Conservation (phyloP, 192 early-diverging fungal genomes). For the Entomortierella chlamydospora region DNA sequence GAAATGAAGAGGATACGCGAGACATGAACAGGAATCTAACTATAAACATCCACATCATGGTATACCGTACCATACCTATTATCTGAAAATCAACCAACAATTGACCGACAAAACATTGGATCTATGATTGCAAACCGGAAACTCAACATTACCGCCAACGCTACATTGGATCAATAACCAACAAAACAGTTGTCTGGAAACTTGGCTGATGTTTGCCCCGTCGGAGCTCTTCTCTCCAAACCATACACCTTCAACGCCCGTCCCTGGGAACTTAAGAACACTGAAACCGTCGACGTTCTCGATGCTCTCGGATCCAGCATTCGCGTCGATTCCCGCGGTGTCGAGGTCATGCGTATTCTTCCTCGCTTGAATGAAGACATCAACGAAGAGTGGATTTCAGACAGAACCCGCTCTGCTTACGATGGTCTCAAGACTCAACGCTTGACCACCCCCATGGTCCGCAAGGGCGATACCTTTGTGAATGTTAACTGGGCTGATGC, state of each 20-base stretch:
- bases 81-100: too few relatives aligned
- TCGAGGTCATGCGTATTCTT: constrained; percentile 96
- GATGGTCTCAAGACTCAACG: constrained; percentile 98
- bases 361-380: constrained; percentile 97
- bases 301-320: constrained; percentile 98
- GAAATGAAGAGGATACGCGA: neutral
- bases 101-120: too few relatives aligned
- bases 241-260: constrained; percentile 94
- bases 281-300: constrained; percentile 94
- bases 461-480: constrained; percentile 85
- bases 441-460: constrained; percentile 91
- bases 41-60: too few relatives aligned
- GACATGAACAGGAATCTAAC: neutral
- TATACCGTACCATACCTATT: too few relatives aligned
- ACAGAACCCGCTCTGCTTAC: constrained; percentile 95
- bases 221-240: constrained; percentile 97
- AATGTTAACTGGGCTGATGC: constrained; percentile 90
- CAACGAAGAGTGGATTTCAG: constrained; percentile 99
- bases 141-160: too few relatives aligned
- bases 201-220: constrained; percentile 97
- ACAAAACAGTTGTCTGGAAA: constrained; percentile 86
- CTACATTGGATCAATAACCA: neutral
- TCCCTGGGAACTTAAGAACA: constrained; percentile 97
- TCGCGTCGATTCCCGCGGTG: constrained; percentile 94
- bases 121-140: neutral